Conservation (phyloP, 2,329 filamentous ascomycete genomes). For the Cylindrodendrum hubeiense region DNA sequence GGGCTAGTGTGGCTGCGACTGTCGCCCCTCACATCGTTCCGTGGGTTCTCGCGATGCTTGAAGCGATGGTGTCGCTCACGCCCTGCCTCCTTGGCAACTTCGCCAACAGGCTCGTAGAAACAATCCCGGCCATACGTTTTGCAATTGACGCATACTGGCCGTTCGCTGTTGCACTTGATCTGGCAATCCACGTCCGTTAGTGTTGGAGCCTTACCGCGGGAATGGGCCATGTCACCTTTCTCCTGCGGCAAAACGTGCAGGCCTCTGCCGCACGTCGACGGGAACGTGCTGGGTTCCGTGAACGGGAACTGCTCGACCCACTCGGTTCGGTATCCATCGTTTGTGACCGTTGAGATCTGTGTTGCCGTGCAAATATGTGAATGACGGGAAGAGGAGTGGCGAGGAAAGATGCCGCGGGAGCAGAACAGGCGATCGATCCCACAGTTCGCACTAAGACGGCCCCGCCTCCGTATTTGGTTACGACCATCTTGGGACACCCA, state of each 20-base stretch:
- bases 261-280: slow-evolving; percentile 46
- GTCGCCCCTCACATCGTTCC: background rate
- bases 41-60: slow-evolving; percentile 17
- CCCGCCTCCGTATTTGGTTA: background rate
- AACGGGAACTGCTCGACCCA: background rate
- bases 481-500: background rate
- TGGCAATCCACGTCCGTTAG: slow-evolving; percentile 40
- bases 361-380: background rate
- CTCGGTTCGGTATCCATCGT: background rate
- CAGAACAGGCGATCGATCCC: background rate
- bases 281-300: slow-evolving; percentile 15
- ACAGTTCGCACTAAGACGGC: background rate
- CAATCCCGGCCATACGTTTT: slow-evolving; percentile 32
- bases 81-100: slow-evolving; percentile 24
- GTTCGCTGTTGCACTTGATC: slow-evolving; percentile 60
- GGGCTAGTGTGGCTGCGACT: background rate
- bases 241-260: slow-evolving; percentile 47
- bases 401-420: background rate
- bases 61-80: slow-evolving; percentile 36
- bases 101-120: slow-evolving; percentile 44
- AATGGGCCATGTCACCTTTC: slow-evolving; percentile 40
- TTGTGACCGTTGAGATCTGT: no score
- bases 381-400: background rate
- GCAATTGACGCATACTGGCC: slow-evolving; percentile 34
- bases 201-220: background rate